phyloP scores from a whole-genome alignment of 805 yeast species.

The Saccharomyces jurei region DNA sequence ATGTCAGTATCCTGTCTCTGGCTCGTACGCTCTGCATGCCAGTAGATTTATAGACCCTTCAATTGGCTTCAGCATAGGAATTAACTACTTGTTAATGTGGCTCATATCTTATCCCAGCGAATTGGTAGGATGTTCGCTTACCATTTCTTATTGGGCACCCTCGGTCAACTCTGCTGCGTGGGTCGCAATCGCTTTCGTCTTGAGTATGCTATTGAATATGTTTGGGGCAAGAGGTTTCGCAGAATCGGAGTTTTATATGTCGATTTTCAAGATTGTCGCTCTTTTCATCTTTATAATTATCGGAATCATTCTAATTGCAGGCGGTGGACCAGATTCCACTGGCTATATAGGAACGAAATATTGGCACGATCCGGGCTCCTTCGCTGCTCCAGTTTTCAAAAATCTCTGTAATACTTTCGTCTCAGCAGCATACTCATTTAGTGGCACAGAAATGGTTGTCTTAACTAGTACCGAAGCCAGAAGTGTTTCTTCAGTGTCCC shows the following conservation, averaged over 20 bases:
- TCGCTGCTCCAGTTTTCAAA: conserved; percentile 40
- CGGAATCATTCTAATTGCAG: conserved; percentile 49
- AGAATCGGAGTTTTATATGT: conserved; percentile 51
- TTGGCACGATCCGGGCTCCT: conserved; percentile 54
- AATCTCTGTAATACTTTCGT: conserved; percentile 59
- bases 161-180: conserved; percentile 44
- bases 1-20: conserved; percentile 35
- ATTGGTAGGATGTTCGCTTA: conserved; percentile 49
- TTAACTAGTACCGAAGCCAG: conserved; percentile 60
- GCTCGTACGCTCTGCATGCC: conserved; percentile 35
- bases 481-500: conserved; percentile 50
- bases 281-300: conserved; percentile 44
- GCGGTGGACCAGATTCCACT: conserved; percentile 53
- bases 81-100: conserved; percentile 61
- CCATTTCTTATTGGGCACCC: conserved; percentile 45
- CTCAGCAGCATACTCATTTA: conserved; percentile 56
- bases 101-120: conserved; percentile 59
- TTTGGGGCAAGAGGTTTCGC: conserved; percentile 62
- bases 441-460: conserved; percentile 61
- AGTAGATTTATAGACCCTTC: conserved; percentile 50
- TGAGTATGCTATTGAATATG: conserved; percentile 45
- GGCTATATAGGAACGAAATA: conserved; percentile 52
- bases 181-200: conserved; percentile 45
- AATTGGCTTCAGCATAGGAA: conserved; percentile 64
- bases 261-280: conserved; percentile 38